Percentiles rank a stretch among this genome's conserved stretches.
phyloP scores from a whole-genome alignment of 1,284 basidiomycete species.

The Ustilago loliicola region DNA sequence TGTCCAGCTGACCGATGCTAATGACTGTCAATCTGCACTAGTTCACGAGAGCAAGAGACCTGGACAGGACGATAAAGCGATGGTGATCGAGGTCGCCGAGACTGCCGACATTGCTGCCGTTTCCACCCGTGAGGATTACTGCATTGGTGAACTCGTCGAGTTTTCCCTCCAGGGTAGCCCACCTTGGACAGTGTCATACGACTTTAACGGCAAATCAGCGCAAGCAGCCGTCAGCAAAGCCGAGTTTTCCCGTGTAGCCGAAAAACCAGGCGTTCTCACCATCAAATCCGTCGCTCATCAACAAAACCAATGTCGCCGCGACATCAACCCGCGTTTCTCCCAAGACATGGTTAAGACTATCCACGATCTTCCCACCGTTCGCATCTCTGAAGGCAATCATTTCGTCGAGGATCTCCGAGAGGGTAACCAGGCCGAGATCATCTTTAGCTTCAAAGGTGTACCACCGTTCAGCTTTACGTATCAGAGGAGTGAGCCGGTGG shows the following conservation, averaged over 20 bases:
- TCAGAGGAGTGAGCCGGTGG: slow-evolving; percentile 70
- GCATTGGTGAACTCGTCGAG: slow-evolving; percentile 89
- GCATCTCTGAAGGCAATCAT: slow-evolving; percentile 85
- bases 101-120: slow-evolving; percentile 91
- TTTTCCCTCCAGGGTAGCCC: slow-evolving; percentile 94
- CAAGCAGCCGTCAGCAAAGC: slow-evolving; percentile 82
- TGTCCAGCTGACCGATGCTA: slow-evolving; percentile 54
- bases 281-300: slow-evolving; percentile 88
- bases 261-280: slow-evolving; percentile 83
- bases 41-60: slow-evolving; percentile 15
- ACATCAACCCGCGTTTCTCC: slow-evolving; percentile 71
- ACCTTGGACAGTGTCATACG: slow-evolving; percentile 95
- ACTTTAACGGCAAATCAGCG: slow-evolving; percentile 81
- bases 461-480: slow-evolving; percentile 89
- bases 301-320: slow-evolving; percentile 67
- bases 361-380: slow-evolving; percentile 86
- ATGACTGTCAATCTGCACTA: slow-evolving; percentile 49
- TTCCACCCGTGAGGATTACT: slow-evolving; percentile 83
- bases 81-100: slow-evolving; percentile 82
- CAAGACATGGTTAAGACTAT: slow-evolving; percentile 77
- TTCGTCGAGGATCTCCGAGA: slow-evolving; percentile 88
- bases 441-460: slow-evolving; percentile 87
- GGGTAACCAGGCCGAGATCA: slow-evolving; percentile 83
- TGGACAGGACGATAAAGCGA: slow-evolving; percentile 21
- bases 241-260: slow-evolving; percentile 85